Conservation (phyloP, 345 rosid species). For the Citrus maxima region DNA sequence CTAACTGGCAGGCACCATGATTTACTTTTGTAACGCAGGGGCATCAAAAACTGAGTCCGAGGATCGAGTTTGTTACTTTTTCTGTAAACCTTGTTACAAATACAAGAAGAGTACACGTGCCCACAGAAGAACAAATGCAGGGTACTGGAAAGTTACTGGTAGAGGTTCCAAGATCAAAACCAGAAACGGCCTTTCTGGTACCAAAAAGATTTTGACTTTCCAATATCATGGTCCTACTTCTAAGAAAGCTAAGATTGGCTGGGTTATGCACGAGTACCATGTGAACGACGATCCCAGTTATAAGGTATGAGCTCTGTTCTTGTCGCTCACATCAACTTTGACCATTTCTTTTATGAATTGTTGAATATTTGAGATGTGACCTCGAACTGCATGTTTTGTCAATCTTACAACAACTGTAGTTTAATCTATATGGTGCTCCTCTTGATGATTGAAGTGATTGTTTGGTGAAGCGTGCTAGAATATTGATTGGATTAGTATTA, state of each 20-base stretch:
- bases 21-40: neutral
- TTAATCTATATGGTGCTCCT: neutral
- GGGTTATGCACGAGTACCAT: neutral
- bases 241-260: too few relatives aligned
- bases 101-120: neutral
- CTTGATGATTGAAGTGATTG: neutral
- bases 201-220: neutral
- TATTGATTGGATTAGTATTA: neutral
- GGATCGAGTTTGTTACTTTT: slow-evolving; percentile 40
- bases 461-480: neutral
- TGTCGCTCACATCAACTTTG: neutral
- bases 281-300: neutral
- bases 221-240: neutral
- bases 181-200: slow-evolving; percentile 13
- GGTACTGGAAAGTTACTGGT: slow-evolving; percentile 51
- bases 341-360: neutral
- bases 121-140: slow-evolving; percentile 29
- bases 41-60: neutral
- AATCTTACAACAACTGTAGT: neutral
- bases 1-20: too few relatives aligned
- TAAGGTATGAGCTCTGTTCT: neutral
- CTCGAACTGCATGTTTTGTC: neutral
- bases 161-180: slow-evolving; percentile 17
- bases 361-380: neutral
- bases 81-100: slow-evolving; percentile 5